Base-by-base conservation (phyloP, 2,329 filamentous ascomycete species). In the Ilyonectria mors-panacis region DNA sequence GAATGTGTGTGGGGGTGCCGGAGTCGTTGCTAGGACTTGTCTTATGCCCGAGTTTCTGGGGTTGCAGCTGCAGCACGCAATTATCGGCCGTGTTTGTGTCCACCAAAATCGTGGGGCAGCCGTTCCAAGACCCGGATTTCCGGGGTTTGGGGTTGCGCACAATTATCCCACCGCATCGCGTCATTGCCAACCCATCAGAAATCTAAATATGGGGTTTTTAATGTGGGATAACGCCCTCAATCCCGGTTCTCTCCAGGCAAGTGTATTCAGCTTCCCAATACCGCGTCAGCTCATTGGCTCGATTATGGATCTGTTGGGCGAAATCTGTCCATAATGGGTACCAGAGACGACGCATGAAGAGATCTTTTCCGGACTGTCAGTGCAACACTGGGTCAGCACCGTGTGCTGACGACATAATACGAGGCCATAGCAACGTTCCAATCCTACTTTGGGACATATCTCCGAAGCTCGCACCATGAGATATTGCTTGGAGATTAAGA, bases 131-230 rank as follows among this genome's bases (percentile, higher is more conserved):
- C 28, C 33, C 30, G 63, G 23, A n/a, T n/a, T 35, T 23, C 50
- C 50, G 60, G 67, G 54, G 59, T 51, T 54, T 28, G 17, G 37
- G 19, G 17, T 19, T 26, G 50, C 45, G 26, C 69, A 70, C 61
- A 71, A 71, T 71, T 65, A 68, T 68, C 65, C 65, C 68, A 64
- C 65, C 48, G 15, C 51, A 70, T 71, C 54, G 48, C 70, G 70
- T 69, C 70, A 71, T 63, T 60, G 45, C 44, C n/a, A 66, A 55
- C 65, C 65, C 63, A 68, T 70, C 48, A 61, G 13, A 37, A 4
- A 7, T 2, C 6, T 15, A 19, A 56, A 55, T 54, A 39, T 6
- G 44, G 48, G 48, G 55, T 39, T 56, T 6, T 12, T 8, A 10
- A 33, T 50, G 59, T 64, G 65, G 65, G 60, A 65, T 67, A 51